phyloP scores from a whole-genome alignment of 202 grass and related monocot species.

The Schoenoplectus triqueter region DNA sequence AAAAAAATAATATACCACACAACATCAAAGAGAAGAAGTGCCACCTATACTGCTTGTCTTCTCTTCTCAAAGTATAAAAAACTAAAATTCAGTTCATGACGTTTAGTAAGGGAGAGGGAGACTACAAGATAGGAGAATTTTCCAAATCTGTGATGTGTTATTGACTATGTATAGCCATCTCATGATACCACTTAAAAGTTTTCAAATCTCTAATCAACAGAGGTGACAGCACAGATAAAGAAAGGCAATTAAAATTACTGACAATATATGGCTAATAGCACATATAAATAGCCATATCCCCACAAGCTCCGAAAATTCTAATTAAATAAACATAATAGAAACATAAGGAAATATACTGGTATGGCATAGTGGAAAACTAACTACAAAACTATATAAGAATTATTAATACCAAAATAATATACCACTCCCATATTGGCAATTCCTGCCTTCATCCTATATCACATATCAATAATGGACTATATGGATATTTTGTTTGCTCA shows the following conservation, averaged over 20 bases:
- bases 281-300: neutral
- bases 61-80: too few species aligned
- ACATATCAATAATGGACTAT: neutral
- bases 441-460: too few species aligned
- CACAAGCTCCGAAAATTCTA: neutral
- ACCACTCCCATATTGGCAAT: neutral
- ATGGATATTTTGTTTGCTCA: neutral
- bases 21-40: neutral
- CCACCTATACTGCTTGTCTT: too few species aligned
- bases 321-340: neutral
- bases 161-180: too few species aligned
- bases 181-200: too few species aligned
- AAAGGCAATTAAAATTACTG: neutral
- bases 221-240: neutral
- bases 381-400: neutral
- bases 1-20: too few species aligned
- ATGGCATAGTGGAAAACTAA: neutral
- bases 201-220: neutral
- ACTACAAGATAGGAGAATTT: too few species aligned
- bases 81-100: too few species aligned
- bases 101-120: too few species aligned
- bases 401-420: neutral
- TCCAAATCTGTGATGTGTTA: too few species aligned
- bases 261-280: neutral
- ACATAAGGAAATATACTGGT: slow-evolving; percentile 7